phyloP scores from a whole-genome alignment of 768 basidiomycete genomes.

The Tulasnella sp. region DNA sequence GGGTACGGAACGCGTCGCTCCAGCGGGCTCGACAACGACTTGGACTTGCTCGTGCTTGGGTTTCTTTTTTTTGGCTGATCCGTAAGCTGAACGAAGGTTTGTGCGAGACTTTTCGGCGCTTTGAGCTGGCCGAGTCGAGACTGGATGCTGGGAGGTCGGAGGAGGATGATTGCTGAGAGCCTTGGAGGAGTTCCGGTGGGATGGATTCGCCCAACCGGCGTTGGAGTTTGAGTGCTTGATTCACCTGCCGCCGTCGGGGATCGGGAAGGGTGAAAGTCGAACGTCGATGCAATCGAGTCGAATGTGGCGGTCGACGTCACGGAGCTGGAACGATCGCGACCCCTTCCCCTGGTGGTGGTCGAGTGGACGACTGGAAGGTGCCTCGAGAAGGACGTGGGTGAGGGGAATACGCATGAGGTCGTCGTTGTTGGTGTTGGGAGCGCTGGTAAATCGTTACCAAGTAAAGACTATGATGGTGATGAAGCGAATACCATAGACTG shows the following conservation, averaged over 20 bases:
- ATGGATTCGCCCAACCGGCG: slow-evolving; percentile 1
- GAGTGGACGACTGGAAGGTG: not conserved
- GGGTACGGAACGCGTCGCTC: not conserved
- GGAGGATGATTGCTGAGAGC: not conserved
- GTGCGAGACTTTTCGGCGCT: not conserved
- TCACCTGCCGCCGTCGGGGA: not conserved
- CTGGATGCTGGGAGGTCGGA: too few species aligned
- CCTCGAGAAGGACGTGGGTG: not conserved
- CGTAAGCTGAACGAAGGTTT: not conserved
- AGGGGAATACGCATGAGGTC: not conserved
- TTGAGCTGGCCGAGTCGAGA: not conserved
- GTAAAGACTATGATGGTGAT: too few species aligned
- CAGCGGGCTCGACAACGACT: not conserved
- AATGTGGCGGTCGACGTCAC: not conserved
- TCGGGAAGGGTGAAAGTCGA: not conserved
- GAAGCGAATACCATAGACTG: not conserved
- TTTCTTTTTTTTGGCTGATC: not conserved
- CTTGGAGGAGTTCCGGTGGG: slow-evolving; percentile 1
- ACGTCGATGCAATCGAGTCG: not conserved
- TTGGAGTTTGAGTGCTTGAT: not conserved
- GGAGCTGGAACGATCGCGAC: not conserved
- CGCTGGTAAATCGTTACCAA: not conserved
- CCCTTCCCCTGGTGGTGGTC: not conserved
- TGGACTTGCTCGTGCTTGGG: not conserved
- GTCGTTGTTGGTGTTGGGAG: not conserved